Conservation (phyloP, 2,329 filamentous ascomycete species). For the Nemania diffusa region DNA sequence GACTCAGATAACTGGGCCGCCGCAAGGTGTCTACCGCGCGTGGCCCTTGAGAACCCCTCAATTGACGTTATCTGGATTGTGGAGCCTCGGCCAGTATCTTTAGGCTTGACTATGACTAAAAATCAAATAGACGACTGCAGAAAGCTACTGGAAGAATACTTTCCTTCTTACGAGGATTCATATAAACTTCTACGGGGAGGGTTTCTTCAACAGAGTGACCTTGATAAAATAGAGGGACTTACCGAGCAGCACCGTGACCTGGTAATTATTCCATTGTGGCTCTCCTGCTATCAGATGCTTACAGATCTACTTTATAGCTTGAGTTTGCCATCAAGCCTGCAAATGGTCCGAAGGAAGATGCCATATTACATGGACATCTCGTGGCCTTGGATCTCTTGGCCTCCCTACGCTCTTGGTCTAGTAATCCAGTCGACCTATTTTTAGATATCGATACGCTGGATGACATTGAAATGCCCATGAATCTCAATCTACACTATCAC, state of each 20-base stretch:
- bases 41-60: neutral
- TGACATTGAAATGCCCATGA: neutral
- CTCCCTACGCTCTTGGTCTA: neutral
- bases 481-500: conserved; percentile 3
- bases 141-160: neutral
- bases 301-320: neutral
- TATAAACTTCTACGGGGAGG: neutral
- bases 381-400: neutral
- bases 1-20: conserved; percentile 1
- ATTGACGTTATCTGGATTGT: conserved; percentile 3
- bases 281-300: neutral
- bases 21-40: neutral
- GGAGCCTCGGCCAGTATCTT: neutral
- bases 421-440: neutral
- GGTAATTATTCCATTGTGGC: neutral
- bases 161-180: neutral
- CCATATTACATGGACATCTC: neutral
- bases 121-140: neutral
- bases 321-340: neutral
- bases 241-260: neutral
- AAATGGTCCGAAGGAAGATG: neutral
- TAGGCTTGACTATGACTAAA: neutral
- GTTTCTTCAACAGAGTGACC: neutral
- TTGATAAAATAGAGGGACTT: neutral
- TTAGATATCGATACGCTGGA: neutral